phyloP scores from a whole-genome alignment of 2,329 filamentous ascomycete species.

The Proliferodiscus dingleyae region DNA sequence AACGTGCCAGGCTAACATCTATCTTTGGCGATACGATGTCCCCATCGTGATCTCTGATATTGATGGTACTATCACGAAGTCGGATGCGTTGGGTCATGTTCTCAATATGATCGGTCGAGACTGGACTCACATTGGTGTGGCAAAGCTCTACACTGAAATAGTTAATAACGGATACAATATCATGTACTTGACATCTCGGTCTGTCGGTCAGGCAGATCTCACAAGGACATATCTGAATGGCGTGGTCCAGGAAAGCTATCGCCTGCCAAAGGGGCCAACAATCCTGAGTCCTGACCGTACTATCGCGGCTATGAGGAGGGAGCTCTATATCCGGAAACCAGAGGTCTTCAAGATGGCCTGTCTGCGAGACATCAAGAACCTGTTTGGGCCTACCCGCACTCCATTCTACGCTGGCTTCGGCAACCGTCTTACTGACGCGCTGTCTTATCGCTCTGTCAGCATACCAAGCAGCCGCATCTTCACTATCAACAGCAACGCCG shows the following conservation, averaged over 20 bases:
- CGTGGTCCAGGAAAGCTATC: constrained; percentile 81
- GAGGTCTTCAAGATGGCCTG: constrained; percentile 99
- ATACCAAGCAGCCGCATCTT: constrained; percentile 94
- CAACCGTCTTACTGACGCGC: constrained; percentile 90
- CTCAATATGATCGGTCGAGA: constrained; percentile 95
- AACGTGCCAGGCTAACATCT: constrained; percentile 89
- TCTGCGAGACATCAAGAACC: constrained; percentile 82
- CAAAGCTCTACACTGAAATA: constrained; percentile 96
- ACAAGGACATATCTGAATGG: constrained; percentile 87
- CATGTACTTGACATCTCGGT: constrained; percentile 92
- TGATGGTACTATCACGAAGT: constrained; percentile 98
- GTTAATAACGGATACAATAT: constrained; percentile 96
- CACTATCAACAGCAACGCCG: constrained; percentile 96
- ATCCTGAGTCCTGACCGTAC: constrained; percentile 94
- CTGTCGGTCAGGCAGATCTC: constrained; percentile 86
- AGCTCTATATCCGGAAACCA: constrained; percentile 92
- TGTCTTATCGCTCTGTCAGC: constrained; percentile 93
- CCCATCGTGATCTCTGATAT: constrained; percentile 98
- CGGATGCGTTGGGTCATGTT: constrained; percentile 88
- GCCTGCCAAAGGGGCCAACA: constrained; percentile 81
- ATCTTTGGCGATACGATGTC: constrained; percentile 83
- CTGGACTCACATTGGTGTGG: constrained; percentile 95
- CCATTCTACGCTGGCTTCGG: constrained; percentile 98
- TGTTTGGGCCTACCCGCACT: constrained; percentile 71
- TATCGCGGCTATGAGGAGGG: constrained; percentile 84